Evolutionary conservation across 352 stramenopile species (phyloP).

Genomic region (Pythium sp.): DNA sequence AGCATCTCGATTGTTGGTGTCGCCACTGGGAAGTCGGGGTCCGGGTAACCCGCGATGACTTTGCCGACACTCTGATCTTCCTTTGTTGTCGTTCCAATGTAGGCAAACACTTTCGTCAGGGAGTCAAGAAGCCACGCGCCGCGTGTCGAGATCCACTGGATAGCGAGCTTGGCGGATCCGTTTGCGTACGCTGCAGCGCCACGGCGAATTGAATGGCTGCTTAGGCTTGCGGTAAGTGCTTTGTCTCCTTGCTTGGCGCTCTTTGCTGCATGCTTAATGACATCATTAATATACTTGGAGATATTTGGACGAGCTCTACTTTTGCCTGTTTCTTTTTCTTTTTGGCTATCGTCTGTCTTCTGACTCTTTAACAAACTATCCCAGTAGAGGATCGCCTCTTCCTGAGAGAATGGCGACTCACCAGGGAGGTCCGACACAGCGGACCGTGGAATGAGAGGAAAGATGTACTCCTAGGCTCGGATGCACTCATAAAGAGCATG

Average conservation of each 20-base stretch:
- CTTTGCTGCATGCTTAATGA: not conserved
- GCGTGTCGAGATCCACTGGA: conserved; percentile 23
- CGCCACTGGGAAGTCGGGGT: conserved; percentile 14
- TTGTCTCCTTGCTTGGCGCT: not conserved
- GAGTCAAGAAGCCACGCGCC: conserved; percentile 20
- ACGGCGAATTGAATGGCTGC: conserved; percentile 1
- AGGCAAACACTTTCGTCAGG: conserved; percentile 22
- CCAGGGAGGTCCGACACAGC: conserved; percentile 9
- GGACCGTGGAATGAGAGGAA: conserved; percentile 5
- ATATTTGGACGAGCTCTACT: not conserved
- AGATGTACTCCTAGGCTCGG: conserved; percentile 12
- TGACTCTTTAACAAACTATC: not conserved
- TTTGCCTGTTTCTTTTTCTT: conserved; percentile 5
- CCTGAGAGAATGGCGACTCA: not conserved
- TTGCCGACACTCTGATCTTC: conserved; percentile 25
- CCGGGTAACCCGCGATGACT: conserved; percentile 16
- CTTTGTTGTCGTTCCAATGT: conserved; percentile 22
- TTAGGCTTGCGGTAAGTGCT: not conserved
- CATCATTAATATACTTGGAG: conserved; percentile 7
- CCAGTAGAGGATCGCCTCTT: not conserved
- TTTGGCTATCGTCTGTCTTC: not conserved
- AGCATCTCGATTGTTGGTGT: not conserved
- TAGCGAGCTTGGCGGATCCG: conserved; percentile 18
- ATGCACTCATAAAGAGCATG: conserved; percentile 11
- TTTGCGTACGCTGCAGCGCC: conserved; percentile 17